Conservation (phyloP, 208 protist species). For the Leishmania major region DNA sequence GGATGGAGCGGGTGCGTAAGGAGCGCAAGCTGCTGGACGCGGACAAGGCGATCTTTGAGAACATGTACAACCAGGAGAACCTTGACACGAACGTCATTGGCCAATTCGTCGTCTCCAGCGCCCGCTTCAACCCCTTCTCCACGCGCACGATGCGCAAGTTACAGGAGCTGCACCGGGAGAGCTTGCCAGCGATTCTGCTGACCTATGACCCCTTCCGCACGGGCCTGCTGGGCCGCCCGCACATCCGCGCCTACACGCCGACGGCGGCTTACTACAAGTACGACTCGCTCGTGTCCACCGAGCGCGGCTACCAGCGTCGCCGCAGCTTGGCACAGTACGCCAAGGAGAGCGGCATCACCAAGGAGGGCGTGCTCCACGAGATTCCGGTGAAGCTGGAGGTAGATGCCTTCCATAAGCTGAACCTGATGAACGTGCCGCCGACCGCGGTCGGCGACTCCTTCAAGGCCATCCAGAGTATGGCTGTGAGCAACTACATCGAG, state of each 20-base stretch:
- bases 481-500: conserved; percentile 56
- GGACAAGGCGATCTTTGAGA: conserved; percentile 30
- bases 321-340: conserved; percentile 39
- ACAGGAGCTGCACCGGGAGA: conserved; percentile 43
- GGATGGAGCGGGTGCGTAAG: conserved; percentile 9
- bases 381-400: conserved; percentile 66
- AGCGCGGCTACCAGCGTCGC: conserved; percentile 26
- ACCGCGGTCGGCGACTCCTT: conserved; percentile 38
- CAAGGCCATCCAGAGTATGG: conserved; percentile 39
- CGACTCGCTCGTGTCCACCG: conserved; percentile 25
- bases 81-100: conserved; percentile 71
- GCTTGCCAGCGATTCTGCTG: conserved; percentile 62
- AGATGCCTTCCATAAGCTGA: conserved; percentile 63
- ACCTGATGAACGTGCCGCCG: conserved; percentile 34
- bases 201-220: conserved; percentile 77
- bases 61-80: conserved; percentile 48
- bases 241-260: conserved; percentile 67
- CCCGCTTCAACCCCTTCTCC: conserved; percentile 48
- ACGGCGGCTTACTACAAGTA: conserved; percentile 63
- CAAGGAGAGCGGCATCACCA: conserved; percentile 47
- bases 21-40: conserved; percentile 27
- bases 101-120: conserved; percentile 55
- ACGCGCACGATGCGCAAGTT: conserved; percentile 41
- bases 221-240: conserved; percentile 52
- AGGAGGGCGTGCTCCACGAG: conserved; percentile 61